Percentiles rank a stretch among this genome's conserved stretches.
Evolutionary conservation across 2,329 filamentous ascomycete species (phyloP).

Genomic region (Ophiostoma piceae): DNA sequence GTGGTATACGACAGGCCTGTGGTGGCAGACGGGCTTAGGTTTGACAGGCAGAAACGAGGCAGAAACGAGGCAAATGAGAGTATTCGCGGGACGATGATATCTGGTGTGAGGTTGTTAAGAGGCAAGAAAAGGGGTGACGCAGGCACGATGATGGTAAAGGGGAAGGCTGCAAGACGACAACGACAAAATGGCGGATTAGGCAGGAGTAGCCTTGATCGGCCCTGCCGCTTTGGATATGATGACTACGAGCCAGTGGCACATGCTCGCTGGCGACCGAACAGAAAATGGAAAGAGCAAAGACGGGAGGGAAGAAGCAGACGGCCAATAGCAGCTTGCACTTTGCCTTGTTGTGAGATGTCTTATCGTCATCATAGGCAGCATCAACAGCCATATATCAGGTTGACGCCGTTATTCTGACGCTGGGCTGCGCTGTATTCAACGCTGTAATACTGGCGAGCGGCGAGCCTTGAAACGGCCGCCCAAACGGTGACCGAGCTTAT

Average conservation of each 20-base stretch:
- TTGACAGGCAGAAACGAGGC: background rate
- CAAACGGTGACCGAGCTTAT: slow-evolving; percentile 23
- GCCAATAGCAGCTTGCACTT: background rate
- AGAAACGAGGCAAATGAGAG: background rate
- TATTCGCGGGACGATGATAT: background rate
- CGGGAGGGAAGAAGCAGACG: background rate
- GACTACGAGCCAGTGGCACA: background rate
- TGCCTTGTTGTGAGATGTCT: background rate
- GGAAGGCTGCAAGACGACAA: background rate
- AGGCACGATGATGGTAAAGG: background rate
- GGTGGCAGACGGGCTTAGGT: background rate
- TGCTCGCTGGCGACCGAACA: background rate
- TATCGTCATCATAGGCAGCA: background rate
- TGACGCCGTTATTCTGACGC: background rate
- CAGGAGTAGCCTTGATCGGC: slow-evolving; percentile 7
- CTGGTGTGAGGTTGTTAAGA: background rate
- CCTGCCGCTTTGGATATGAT: background rate
- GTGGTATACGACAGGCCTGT: background rate
- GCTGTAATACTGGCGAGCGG: background rate
- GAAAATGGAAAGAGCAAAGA: background rate
- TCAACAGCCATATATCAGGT: background rate
- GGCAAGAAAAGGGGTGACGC: background rate
- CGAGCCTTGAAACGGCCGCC: slow-evolving; percentile 21
- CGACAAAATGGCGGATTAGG: background rate
- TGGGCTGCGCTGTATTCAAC: background rate